Conservation (phyloP, 768 basidiomycete genomes). For the Calocybe cyanea region DNA sequence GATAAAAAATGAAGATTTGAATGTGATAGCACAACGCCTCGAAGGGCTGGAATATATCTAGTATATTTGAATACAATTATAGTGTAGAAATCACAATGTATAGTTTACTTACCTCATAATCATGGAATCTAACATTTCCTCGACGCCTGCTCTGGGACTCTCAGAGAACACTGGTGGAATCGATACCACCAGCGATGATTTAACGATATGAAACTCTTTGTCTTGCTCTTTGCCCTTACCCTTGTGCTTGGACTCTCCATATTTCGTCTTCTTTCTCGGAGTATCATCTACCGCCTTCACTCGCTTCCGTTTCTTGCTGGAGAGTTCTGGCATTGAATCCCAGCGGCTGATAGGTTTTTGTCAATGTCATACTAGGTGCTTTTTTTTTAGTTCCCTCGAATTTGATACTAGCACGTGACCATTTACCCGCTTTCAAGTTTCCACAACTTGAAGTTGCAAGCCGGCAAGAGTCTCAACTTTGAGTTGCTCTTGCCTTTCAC, state of each 20-base stretch:
- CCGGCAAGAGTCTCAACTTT: too few relatives aligned
- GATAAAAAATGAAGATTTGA: conserved; percentile 69
- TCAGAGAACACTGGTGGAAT: conserved; percentile 80
- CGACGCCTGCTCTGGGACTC: conserved; percentile 68
- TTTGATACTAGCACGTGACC: too few relatives aligned
- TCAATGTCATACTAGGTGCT: too few relatives aligned
- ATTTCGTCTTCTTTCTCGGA: conserved; percentile 35
- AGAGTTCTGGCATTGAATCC: conserved; percentile 23
- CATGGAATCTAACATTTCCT: conserved; percentile 92
- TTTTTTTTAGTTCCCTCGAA: too few relatives aligned
- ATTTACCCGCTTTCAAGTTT: too few relatives aligned
- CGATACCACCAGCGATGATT: conserved; percentile 65
- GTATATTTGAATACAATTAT: background rate
- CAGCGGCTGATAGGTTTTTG: conserved; percentile 5
- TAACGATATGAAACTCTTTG: conserved; percentile 59
- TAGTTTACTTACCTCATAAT: conserved; percentile 74
- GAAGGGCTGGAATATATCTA: conserved; percentile 80
- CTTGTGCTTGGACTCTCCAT: conserved; percentile 28
- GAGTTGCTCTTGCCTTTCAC: background rate
- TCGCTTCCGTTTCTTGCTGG: conserved; percentile 51
- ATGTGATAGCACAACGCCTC: conserved; percentile 85
- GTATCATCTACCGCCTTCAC: conserved; percentile 18
- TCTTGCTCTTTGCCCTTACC: conserved; percentile 37
- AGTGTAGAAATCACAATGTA: background rate
- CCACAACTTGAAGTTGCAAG: too few relatives aligned